phyloP scores from a whole-genome alignment of 345 rosid genomes.

The Euphorbia lathyris region DNA sequence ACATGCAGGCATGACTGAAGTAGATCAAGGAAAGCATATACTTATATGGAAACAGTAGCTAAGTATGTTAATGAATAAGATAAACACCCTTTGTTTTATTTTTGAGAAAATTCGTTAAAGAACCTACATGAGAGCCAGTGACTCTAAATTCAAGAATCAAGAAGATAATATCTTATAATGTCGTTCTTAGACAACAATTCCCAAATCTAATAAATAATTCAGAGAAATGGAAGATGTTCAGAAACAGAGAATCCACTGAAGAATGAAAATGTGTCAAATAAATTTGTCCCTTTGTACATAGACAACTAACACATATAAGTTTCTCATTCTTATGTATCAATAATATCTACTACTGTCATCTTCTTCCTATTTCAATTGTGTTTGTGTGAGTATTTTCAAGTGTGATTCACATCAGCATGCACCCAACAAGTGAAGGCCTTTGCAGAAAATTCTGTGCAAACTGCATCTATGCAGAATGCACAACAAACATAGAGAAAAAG shows the following conservation, averaged over 20 bases:
- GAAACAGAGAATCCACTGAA: background rate
- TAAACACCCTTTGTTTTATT: background rate
- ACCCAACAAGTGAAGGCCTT: constrained; percentile 2
- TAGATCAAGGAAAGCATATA: constrained; percentile 47
- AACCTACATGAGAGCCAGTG: background rate
- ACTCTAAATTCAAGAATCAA: background rate
- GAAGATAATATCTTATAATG: background rate
- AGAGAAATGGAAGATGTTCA: background rate
- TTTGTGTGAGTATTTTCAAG: too few species aligned
- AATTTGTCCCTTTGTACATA: constrained; percentile 3
- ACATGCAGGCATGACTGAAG: constrained; percentile 85
- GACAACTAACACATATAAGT: background rate
- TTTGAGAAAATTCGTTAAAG: background rate
- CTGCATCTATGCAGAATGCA: background rate
- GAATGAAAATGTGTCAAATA: background rate
- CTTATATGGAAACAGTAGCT: background rate
- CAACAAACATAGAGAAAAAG: constrained; percentile 29
- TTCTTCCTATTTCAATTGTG: too few species aligned
- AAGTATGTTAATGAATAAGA: background rate
- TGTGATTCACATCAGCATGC: too few species aligned
- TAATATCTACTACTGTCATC: too few species aligned
- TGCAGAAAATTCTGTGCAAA: background rate
- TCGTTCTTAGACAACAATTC: background rate
- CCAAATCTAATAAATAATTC: background rate
- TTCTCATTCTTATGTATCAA: background rate